Evolutionary conservation across 2,329 filamentous ascomycete genomes (phyloP), one percentile per base, ranked within the genome.

Genomic region (Penicillium oxalicum): DNA sequence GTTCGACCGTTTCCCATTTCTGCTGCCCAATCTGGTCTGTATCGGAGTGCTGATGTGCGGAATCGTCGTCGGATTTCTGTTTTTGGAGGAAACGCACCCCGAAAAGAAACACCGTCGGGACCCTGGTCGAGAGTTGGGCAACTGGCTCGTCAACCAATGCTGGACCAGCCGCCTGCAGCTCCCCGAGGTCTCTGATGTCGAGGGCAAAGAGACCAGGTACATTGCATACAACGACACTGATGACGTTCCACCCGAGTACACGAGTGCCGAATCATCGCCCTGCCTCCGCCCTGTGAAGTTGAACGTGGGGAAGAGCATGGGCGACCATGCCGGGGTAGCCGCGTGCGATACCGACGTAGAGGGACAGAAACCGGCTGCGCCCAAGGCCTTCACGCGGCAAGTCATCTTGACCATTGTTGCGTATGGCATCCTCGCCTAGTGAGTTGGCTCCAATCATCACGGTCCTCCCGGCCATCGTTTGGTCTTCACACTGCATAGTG

Each of bases 371-470:
- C 66, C 70, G 48, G 67, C 72, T 33, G 66, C 74, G 38, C 67
- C 73, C 44, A 82, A 80, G 61, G 85, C 84, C 7, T 96, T 97
- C 67, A 95, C 88, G 9, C 82, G 77, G 64, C 88, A 91, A 43
- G 87, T 97, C 47, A 76, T 95, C 51, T 76, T 94, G 63, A 91
- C 91, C 64, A 95, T 96, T 55, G 73, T 91, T 49, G 89, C 87
- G 45, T 95, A 94, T 65, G 91, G 91, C 39, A 89, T 97, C 60
- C 76, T 97, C 51, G 91, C 91, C 55, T 96, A 95, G 90, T 95
- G 79, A 81, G 89, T 84, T 47, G 48, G 50, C 45, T 34, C 47
- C 34, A 45, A 32, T 38, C 9, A 39, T 13, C 18, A 7, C 9
- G 28, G n/a, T 32, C 18, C 40, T 37, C 24, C 46, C 29, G 18